Conservation (phyloP, 345 rosid species). For the Melaleuca quinquenervia region DNA sequence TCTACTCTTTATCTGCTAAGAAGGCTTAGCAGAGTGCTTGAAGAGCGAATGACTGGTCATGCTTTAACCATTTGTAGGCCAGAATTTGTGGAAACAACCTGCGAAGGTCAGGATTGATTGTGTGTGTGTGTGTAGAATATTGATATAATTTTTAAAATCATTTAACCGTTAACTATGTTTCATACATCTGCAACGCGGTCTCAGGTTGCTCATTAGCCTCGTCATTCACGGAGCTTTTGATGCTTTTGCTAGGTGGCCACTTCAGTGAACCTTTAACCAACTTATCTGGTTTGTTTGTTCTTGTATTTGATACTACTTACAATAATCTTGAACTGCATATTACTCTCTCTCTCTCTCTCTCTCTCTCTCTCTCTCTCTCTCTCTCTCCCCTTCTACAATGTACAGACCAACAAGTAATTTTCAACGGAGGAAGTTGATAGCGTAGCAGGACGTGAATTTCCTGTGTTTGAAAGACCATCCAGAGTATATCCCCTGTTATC, state of each 20-base stretch:
- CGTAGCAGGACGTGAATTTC: not conserved
- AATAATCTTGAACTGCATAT: not conserved
- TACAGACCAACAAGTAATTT: not conserved
- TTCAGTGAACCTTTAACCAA: not conserved
- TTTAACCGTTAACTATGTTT: not conserved
- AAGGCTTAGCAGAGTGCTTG: not conserved
- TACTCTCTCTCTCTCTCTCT: not conserved
- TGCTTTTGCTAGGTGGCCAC: not conserved
- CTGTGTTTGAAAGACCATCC: not conserved
- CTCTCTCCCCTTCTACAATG: not conserved
- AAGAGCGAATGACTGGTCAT: not conserved
- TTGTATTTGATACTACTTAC: not conserved
- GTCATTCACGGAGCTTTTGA: not conserved
- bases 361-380: not conserved
- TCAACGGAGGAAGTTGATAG: not conserved
- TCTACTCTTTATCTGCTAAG: not conserved
- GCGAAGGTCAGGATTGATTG: not conserved
- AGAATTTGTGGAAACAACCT: not conserved
- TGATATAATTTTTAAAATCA: not conserved
- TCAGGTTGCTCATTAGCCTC: not conserved
- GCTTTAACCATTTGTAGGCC: not conserved
- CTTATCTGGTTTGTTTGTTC: not conserved
- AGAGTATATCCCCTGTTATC: not conserved
- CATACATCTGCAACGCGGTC: not conserved
- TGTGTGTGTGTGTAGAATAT: not conserved